Evolutionary conservation across 2,329 filamentous ascomycete genomes (phyloP), one percentile per base, ranked within the genome.

Genomic region (Ambrosiella beaveri): DNA sequence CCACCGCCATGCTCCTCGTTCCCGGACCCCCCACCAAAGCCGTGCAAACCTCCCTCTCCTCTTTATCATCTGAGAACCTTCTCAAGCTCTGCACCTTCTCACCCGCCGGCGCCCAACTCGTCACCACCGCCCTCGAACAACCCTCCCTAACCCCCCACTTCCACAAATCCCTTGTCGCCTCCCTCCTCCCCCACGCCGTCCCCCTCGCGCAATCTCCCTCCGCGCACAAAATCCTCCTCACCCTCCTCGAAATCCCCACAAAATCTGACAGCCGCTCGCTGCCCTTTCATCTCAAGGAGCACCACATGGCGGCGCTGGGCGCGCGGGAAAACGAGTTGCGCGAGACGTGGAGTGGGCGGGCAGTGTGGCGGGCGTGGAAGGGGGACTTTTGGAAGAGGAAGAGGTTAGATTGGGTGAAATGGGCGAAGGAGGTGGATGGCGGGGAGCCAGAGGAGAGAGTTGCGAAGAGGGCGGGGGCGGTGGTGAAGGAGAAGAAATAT

Each of bases 1-100:
- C 86, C 7, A 84, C 93, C 62, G 73, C 85, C 3, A 85, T 98
- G 73, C 80, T 97, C 55, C 72, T 79, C 7, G 83, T 88, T 35
- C 79, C 86, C 0, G 88, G 88, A 0, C 69, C 77, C 0, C 74
- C 90, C 1, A 77, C 79, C 59, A 80, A 80, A 55, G 76, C 90
- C 9, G 78, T 95, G 38, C 87, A 93, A 66, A 78, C 82, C 13
- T 80, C 84, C n/a, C 70, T 93, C 27, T 71, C 84, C 17, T 73
- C 79, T 3, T 75, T 85, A 63, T 72, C 75, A 9, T 67, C 71
- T 51, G 78, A 74, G 57, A 77, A 72, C 19, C 74, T 83, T 57
- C 67, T 88, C 38, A 73, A 75, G 44, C 79, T 97, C 57, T 82
- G 87, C 35, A 84, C 71, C 1, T 68, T 71, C 0, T 77, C 76